A percentile compares a stretch with the other conserved stretches of the same genome.
Evolutionary conservation across 305 asterid species (phyloP).

Genomic region (Rubia peregrina): DNA sequence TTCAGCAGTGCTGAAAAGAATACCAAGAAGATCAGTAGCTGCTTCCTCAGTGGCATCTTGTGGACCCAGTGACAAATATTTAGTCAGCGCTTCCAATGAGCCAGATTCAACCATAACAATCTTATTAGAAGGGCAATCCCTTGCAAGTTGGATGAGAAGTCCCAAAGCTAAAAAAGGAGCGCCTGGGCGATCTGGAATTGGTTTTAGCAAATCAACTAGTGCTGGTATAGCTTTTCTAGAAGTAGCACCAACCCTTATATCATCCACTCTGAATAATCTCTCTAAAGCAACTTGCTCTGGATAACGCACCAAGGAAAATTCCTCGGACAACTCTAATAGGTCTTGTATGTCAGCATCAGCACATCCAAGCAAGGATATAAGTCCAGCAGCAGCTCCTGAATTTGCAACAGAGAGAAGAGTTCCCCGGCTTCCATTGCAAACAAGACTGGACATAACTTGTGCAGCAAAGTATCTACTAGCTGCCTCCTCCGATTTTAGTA

Average conservation of each 20-base stretch:
- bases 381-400: conserved; percentile 94
- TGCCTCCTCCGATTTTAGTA: conserved; percentile 81
- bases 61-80: conserved; percentile 91
- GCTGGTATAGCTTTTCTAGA: conserved; percentile 97
- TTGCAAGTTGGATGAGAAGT: conserved; percentile 82
- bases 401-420: conserved; percentile 98
- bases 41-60: conserved; percentile 99
- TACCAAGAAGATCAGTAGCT: conserved; percentile 92
- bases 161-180: conserved; percentile 96
- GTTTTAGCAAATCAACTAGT: conserved; percentile 96
- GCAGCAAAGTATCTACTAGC: conserved; percentile 94
- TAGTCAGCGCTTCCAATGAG: conserved; percentile 92
- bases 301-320: conserved; percentile 68
- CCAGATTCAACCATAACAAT: conserved; percentile 96
- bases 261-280: conserved; percentile 93
- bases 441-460: conserved; percentile 92
- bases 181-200: conserved; percentile 98
- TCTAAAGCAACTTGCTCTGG: conserved; percentile 98
- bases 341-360: conserved; percentile 74
- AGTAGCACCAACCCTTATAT: conserved; percentile 92
- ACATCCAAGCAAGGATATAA: conserved; percentile 88
- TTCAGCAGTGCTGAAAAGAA: conserved; percentile 92
- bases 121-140: conserved; percentile 81
- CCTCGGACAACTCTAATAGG: conserved; percentile 82
- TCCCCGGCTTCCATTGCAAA: conserved; percentile 98